A percentile compares a stretch with the other conserved stretches of the same genome.
Evolutionary conservation across 2,329 filamentous ascomycete species (phyloP).

Genomic region (Stagonosporopsis tanaceti): DNA sequence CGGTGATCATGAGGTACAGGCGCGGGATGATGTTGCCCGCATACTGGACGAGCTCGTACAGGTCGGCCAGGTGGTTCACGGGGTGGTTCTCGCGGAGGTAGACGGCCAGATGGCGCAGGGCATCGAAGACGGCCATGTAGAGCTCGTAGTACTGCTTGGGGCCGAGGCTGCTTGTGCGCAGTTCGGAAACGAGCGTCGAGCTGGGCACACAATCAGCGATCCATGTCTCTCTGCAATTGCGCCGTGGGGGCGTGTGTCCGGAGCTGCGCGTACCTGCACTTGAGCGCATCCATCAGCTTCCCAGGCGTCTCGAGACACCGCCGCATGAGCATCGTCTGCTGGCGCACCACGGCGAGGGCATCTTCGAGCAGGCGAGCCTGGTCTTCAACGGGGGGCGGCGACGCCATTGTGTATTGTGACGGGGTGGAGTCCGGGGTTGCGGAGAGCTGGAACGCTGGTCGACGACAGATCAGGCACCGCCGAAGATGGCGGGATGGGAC

Average conservation of each 20-base stretch:
- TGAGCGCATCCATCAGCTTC: slow-evolving; percentile 99
- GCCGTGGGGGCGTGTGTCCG: neutral
- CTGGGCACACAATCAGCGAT: slow-evolving; percentile 58
- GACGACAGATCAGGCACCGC: slow-evolving; percentile 27
- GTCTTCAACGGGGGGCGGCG: slow-evolving; percentile 61
- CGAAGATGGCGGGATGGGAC: slow-evolving; percentile 32
- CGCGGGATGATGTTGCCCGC: slow-evolving; percentile 96
- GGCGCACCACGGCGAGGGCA: slow-evolving; percentile 93
- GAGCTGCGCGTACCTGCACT: slow-evolving; percentile 80
- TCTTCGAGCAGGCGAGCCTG: slow-evolving; percentile 93
- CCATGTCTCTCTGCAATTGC: slow-evolving; percentile 7
- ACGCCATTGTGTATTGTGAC: slow-evolving; percentile 50
- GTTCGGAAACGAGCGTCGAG: slow-evolving; percentile 96
- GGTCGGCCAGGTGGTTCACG: slow-evolving; percentile 94
- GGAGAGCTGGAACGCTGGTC: slow-evolving; percentile 32
- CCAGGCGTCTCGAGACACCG: slow-evolving; percentile 96
- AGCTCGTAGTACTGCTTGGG: slow-evolving; percentile 99
- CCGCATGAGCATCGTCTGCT: slow-evolving; percentile 97
- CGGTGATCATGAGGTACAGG: slow-evolving; percentile 98
- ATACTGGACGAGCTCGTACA: slow-evolving; percentile 98
- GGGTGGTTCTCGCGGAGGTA: slow-evolving; percentile 98
- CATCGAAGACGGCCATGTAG: slow-evolving; percentile 99
- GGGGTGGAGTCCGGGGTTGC: slow-evolving; percentile 38
- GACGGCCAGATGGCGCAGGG: slow-evolving; percentile 92
- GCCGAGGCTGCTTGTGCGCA: slow-evolving; percentile 95